These are phyloP conservation scores for Micromonas pusilla DNA, from an alignment of 139 green algal genomes.

Conservation along the genomic window DNA sequence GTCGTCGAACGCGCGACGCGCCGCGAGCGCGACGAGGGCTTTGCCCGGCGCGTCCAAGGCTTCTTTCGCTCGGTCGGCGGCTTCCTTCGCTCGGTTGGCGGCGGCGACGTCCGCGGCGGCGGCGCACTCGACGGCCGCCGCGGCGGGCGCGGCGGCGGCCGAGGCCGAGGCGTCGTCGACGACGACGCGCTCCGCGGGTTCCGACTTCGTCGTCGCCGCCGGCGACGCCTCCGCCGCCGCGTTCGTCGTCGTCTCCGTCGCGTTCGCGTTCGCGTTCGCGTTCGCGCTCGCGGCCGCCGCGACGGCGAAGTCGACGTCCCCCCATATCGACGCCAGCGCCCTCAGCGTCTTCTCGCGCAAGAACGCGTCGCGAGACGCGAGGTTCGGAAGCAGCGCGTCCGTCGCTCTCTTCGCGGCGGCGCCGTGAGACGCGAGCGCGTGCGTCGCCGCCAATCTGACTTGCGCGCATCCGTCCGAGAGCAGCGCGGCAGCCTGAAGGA, in stretches of 20 bases:
- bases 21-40: background rate
- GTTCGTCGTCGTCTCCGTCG: background rate
- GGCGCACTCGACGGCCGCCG: background rate
- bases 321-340: background rate
- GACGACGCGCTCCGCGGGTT: background rate
- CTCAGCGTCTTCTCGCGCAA: background rate
- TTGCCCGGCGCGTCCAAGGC: background rate
- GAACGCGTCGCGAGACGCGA: background rate
- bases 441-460: background rate
- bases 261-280: background rate
- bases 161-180: no score
- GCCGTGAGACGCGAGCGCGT: background rate
- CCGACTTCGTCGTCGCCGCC: background rate
- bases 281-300: background rate
- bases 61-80: background rate
- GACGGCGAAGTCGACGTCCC: background rate
- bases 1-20: constrained; percentile 1
- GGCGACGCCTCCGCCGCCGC: background rate
- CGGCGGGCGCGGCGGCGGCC: background rate
- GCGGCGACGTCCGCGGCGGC: background rate
- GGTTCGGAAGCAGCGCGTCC: background rate
- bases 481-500: no score
- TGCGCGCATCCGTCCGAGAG: background rate
- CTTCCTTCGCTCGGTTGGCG: background rate
- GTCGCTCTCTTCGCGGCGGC: no score